phyloP scores from a whole-genome alignment of 2,329 filamentous ascomycete species.

The Fusarium paranaense region DNA sequence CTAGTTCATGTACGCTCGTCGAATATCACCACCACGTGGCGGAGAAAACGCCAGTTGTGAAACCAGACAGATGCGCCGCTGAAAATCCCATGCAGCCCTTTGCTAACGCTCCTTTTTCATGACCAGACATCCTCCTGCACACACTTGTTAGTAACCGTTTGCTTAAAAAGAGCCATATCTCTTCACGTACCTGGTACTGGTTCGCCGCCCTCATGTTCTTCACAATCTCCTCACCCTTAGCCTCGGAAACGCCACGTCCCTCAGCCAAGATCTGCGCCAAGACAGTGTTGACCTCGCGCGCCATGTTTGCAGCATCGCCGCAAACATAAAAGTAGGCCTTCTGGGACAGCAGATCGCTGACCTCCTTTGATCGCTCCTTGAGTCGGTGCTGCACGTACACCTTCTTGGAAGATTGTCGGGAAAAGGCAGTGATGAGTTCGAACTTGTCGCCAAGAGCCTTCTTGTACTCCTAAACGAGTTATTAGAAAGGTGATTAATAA shows the following conservation, averaged over 20 bases:
- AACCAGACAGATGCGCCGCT: conserved; percentile 37
- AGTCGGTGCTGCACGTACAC: conserved; percentile 97
- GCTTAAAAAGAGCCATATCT: neutral
- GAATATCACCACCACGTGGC: conserved; percentile 30
- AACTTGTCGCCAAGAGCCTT: conserved; percentile 88
- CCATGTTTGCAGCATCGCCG: conserved; percentile 97
- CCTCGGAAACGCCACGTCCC: conserved; percentile 82
- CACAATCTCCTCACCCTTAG: conserved; percentile 94
- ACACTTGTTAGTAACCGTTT: conserved; percentile 27
- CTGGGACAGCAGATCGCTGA: conserved; percentile 87
- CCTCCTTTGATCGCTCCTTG: conserved; percentile 82
- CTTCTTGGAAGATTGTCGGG: conserved; percentile 87
- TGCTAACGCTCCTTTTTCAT: conserved; percentile 51
- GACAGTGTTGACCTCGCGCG: conserved; percentile 89
- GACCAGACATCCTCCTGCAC: conserved; percentile 78
- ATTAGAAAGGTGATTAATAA: conserved; percentile 17
- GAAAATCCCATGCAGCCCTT: conserved; percentile 34
- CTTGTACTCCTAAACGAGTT: conserved; percentile 77
- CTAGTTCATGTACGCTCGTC: conserved; percentile 42
- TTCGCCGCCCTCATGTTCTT: conserved; percentile 96
- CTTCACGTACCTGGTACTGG: conserved; percentile 84
- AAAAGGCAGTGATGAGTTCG: conserved; percentile 93
- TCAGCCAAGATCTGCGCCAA: conserved; percentile 88
- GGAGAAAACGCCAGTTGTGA: conserved; percentile 39
- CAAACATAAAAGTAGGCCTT: conserved; percentile 98